Evolutionary conservation across 169 alveolate genomes (phyloP).

Genomic region (Toxoplasma gondii): DNA sequence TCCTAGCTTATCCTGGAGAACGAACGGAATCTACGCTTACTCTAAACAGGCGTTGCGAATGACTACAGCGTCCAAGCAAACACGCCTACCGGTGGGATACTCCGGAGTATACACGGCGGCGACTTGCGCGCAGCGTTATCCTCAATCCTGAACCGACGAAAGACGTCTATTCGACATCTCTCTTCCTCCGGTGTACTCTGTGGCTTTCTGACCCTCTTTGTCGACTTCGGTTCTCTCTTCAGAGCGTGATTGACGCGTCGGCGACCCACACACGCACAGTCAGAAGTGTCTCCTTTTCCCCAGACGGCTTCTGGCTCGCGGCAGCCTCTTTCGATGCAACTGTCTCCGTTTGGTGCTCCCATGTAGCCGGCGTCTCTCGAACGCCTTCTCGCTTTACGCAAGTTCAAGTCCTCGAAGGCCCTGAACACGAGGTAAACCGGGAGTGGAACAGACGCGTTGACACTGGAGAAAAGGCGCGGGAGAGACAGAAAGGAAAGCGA

Average conservation of each 20-base stretch:
- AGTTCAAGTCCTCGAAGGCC: slow-evolving; percentile 24
- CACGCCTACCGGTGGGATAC: too few species aligned
- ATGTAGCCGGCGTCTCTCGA: slow-evolving; percentile 47
- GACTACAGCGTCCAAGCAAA: too few species aligned
- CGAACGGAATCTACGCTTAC: too few species aligned
- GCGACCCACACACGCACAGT: slow-evolving; percentile 82
- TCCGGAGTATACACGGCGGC: too few species aligned
- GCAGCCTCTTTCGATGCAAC: slow-evolving; percentile 87
- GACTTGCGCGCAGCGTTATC: too few species aligned
- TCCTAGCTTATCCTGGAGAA: too few species aligned
- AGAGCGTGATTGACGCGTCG: slow-evolving; percentile 21
- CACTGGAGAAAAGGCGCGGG: background rate
- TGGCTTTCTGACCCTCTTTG: background rate
- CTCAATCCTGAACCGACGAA: too few species aligned
- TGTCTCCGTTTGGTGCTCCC: slow-evolving; percentile 82
- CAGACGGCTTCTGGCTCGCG: slow-evolving; percentile 84
- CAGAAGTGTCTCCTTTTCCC: slow-evolving; percentile 85
- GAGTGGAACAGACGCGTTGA: background rate
- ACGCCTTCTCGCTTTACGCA: background rate
- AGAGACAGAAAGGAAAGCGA: background rate
- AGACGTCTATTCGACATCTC: too few species aligned
- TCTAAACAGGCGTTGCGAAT: too few species aligned
- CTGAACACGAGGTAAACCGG: slow-evolving; percentile 21
- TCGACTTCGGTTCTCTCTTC: background rate
- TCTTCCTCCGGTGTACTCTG: too few species aligned